These are phyloP conservation scores for Trypanosoma avium DNA, from an alignment of 208 protist species.

Conservation along the genomic window DNA sequence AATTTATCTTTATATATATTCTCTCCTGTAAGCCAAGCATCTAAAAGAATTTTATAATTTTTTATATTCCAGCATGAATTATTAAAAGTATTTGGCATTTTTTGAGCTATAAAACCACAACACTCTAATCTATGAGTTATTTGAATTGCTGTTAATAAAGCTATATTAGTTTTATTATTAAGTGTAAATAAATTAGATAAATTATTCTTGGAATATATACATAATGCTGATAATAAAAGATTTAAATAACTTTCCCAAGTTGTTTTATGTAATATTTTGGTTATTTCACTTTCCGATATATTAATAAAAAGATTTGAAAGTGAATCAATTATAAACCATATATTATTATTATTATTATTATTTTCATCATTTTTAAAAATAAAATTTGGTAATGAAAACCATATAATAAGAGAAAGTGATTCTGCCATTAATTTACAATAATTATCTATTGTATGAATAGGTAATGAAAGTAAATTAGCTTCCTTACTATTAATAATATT, in stretches of 20 bases:
- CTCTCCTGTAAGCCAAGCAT: conserved; percentile 15
- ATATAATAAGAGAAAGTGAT: conserved; percentile 12
- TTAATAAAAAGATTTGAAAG: neutral
- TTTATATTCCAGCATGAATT: neutral
- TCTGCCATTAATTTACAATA: conserved; percentile 6
- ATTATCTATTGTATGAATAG: neutral
- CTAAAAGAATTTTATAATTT: conserved; percentile 11
- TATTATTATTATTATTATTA: too few species aligned
- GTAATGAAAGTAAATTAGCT: neutral
- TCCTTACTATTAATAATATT: neutral
- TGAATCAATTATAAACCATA: too few species aligned
- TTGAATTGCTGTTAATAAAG: conserved; percentile 14
- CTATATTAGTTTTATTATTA: conserved; percentile 1
- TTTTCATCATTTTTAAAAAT: too few species aligned
- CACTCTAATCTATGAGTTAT: conserved; percentile 19
- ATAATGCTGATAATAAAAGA: conserved; percentile 2
- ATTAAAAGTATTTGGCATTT: conserved; percentile 9
- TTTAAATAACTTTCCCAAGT: conserved; percentile 20
- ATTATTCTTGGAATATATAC: neutral
- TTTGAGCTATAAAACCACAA: conserved; percentile 11
- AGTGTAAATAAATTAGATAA: neutral
- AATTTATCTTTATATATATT: neutral
- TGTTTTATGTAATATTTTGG: neutral
- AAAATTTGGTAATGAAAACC: conserved; percentile 3
- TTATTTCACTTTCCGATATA: neutral